These are phyloP conservation scores for Rhodamnia rubescens DNA, from an alignment of 345 rosid species.

Conservation along the genomic window DNA sequence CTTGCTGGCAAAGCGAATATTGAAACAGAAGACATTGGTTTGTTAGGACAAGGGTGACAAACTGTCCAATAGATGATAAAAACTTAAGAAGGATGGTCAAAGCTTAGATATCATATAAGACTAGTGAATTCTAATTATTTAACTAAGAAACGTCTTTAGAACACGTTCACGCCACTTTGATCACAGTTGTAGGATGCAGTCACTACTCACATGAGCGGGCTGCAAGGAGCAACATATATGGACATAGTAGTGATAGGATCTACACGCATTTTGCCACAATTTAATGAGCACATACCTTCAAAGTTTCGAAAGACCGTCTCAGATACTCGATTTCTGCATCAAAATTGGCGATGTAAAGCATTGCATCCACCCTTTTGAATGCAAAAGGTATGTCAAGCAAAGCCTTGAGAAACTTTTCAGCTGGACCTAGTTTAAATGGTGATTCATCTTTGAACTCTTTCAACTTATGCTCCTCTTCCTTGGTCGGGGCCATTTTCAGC, in stretches of 20 bases:
- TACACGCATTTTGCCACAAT: neutral
- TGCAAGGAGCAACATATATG: neutral
- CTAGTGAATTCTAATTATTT: neutral
- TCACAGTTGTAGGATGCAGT: neutral
- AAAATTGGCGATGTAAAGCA: constrained; percentile 84
- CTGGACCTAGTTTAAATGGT: constrained; percentile 73
- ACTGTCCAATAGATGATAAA: neutral
- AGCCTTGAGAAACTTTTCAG: constrained; percentile 85
- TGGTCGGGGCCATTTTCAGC: constrained; percentile 88
- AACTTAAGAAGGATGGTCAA: neutral
- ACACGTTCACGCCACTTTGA: neutral
- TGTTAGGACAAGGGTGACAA: neutral
- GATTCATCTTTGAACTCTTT: constrained; percentile 72
- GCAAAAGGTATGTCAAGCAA: constrained; percentile 78
- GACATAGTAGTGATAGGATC: neutral
- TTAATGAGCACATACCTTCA: constrained; percentile 38
- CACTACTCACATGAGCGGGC: neutral
- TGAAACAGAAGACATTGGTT: neutral
- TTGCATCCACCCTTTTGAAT: constrained; percentile 79
- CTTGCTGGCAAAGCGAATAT: neutral
- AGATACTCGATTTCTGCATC: constrained; percentile 85
- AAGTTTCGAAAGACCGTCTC: constrained; percentile 54
- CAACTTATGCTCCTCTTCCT: constrained; percentile 79
- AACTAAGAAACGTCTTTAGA: neutral
- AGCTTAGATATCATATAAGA: neutral